Base-by-base conservation (phyloP, 2,329 filamentous ascomycete genomes). In the Pseudogymnoascus sp. region DNA sequence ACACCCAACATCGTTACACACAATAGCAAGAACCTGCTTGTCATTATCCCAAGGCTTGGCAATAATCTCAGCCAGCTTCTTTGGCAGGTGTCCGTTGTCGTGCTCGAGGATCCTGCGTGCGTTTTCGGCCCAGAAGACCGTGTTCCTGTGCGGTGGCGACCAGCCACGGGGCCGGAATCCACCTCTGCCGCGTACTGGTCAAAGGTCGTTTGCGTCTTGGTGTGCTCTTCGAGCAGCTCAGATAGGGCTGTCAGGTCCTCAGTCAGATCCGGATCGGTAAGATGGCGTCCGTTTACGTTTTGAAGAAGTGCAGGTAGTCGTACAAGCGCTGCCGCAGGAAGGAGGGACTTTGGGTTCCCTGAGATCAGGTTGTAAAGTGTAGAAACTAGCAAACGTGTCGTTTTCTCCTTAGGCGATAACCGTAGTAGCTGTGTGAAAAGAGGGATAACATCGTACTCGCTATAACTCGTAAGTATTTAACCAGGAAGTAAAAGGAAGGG, bases 391-490 rank as follows among this genome's bases (percentile, higher is more conserved):
- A 99, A 83, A 31, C 95, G 88, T 0, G 93, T 97, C 1, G 93
- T 97, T 81, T 99, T 99, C 75, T 97, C 95, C 76, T 99, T 99
- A 49, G 93, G 93, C 1, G 95, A 97, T 43, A 96, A 81, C 62
- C 92, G 89, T 62, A 99, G 82, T 38, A 99, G 87, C 68, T 96
- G 90, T n/a, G 90, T 92, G 75, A 96, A 97, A 49, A 97, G 84
- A 55, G 92, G 83, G 66, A 97, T 83, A 68, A 97, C 88, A 71
- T 97, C 93, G 77, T 96, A 91, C 76, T 97, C 93, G 69, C 93
- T 96, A 67, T 38, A 52, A 64, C n/a, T 14, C 52, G 64, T 72
- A 70, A 75, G 77, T 68, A 37, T 58, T 3, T 18, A 59, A 14
- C 14, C 1, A 40, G 3, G 25, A 8, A 21, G 16, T 59, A 8